Base-by-base conservation (phyloP, 2,329 filamentous ascomycete species). In the Trichoderma sp. region DNA sequence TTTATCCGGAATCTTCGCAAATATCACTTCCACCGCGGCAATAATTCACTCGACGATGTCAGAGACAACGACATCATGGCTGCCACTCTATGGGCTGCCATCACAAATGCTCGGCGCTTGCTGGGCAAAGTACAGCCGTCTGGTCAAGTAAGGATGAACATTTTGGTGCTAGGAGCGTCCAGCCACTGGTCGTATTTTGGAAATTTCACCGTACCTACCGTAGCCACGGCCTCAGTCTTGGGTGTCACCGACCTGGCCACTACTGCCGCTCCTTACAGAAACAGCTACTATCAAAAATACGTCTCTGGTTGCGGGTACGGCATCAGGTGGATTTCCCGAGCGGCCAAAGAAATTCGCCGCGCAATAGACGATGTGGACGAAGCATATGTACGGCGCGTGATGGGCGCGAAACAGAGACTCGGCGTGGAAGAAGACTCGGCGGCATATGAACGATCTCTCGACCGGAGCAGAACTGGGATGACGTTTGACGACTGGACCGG, bases 401-500 rank as follows among this genome's bases (percentile, higher is more conserved):
- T 63, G 59, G 59, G 8, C 43, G 0, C 5, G n/a, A 63, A 63
- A 24, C 5, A 28, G 28, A 7, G 0, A 1, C 0, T 63, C 18
- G n/a, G 18, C 1, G 14, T 30, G 7, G 5, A 14, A 16, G 1
- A 8, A 4, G 59, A 63, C 43, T 18, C 2, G 59, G 8, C 8
- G n/a, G 43, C 59, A 5, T 63, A 52, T 24, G 59, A 66, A 30
- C 55, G 71, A 26, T 71, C 56, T 11, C 55, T 74, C 26, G 43
- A 54, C 24, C 68, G 72, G 18, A 61, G 66, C 37, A 70, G 69
- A 4, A 14, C 56, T 13, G 68, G 69, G n/a, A 46, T 73, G 7
- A 59, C 64, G 18, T 73, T 74, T 59, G 73, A 75, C 58, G 68
- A 74, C 63, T 75, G 74, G 73, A 68, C 70, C n/a, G 58, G 60